Conservation (phyloP, 371 early-diverging fungal genomes). For the Syncephalis plumigaleata region DNA sequence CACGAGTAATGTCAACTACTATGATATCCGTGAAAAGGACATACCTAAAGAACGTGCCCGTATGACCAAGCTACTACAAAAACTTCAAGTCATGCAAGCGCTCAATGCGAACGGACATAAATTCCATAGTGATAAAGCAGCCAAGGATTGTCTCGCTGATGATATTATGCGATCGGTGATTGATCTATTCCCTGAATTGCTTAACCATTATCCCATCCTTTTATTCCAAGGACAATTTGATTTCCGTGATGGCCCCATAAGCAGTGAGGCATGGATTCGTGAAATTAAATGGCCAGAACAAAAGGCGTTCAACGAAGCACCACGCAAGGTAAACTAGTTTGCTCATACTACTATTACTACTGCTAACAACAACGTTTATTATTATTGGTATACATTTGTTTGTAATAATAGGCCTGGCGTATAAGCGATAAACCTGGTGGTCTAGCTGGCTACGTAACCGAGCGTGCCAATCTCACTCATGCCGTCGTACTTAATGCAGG, state of each 20-base stretch:
- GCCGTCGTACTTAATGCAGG: conserved; percentile 37
- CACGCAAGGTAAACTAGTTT: conserved; percentile 12
- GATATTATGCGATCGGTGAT: conserved; percentile 40
- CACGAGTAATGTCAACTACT: conserved; percentile 40
- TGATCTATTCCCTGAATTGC: conserved; percentile 20
- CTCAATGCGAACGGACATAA: conserved; percentile 3
- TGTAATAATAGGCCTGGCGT: not conserved
- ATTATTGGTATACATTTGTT: too few relatives aligned
- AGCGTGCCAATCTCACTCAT: conserved; percentile 19
- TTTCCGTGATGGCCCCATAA: conserved; percentile 42
- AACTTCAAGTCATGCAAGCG: not conserved
- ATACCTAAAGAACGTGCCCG: conserved; percentile 24
- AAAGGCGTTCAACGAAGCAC: conserved; percentile 19
- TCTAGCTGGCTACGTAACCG: conserved; percentile 31
- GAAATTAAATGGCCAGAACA: conserved; percentile 28
- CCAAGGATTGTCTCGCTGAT: not conserved
- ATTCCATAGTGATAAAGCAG: not conserved
- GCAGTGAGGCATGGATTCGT: conserved; percentile 36
- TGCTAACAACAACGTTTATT: conserved; percentile 2
- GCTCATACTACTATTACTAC: too few relatives aligned
- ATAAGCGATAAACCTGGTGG: conserved; percentile 21
- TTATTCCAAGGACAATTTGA: conserved; percentile 30
- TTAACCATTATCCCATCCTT: conserved; percentile 16
- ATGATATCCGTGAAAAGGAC: conserved; percentile 39
- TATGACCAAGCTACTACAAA: conserved; percentile 5